Base-by-base conservation (phyloP, 2,329 filamentous ascomycete genomes). In the Cryphonectria parasitica region DNA sequence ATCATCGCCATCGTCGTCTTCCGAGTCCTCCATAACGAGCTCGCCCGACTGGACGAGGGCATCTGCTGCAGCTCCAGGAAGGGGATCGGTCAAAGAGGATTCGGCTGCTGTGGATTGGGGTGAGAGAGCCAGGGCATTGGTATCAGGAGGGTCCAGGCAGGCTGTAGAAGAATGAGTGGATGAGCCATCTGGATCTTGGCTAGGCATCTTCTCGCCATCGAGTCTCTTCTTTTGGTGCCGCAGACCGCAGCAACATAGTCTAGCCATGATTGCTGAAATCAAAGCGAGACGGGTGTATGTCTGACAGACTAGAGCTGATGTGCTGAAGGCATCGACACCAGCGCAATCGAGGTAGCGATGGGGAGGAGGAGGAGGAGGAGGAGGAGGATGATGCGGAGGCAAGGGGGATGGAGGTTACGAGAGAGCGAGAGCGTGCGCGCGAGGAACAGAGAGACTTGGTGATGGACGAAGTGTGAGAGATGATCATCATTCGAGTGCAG, bases 1-100 rank as follows among this genome's bases (percentile, higher is more conserved):
- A 15, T 80, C 79, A n/a, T 83, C 83, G 41, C 80, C 77, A 36
- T 82, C 79, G n/a, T 83, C 83, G 41, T 81, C 77, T 25, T 82
- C 80, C 2, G 82, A 83, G 64, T 84, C 80, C 39, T 82, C 79
- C 6, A 78, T 77, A 11, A 78, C 75, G 0, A 83, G 74, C 25
- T 80, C 77, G 28, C 75, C 77, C 8, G 79, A 74, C 31, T 77
- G 73, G 17, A 75, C 71, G 2, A 72, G 72, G 31, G 66, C 63
- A 25, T 75, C 74, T 17, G 72, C 62, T 7, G 75, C 70, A 28
- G 71, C 68, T 25, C 67, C 71, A 0, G 73, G 73, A 7, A 73
- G 71, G 1, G 73, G 74, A 19, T 73, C 69, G 2, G 75, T 73
- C 17, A 74, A 65, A 13, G 76, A 75, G 6, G 71, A 70, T 19